phyloP scores from a whole-genome alignment of 1,284 basidiomycete genomes.

The Pholiota adiposa region DNA sequence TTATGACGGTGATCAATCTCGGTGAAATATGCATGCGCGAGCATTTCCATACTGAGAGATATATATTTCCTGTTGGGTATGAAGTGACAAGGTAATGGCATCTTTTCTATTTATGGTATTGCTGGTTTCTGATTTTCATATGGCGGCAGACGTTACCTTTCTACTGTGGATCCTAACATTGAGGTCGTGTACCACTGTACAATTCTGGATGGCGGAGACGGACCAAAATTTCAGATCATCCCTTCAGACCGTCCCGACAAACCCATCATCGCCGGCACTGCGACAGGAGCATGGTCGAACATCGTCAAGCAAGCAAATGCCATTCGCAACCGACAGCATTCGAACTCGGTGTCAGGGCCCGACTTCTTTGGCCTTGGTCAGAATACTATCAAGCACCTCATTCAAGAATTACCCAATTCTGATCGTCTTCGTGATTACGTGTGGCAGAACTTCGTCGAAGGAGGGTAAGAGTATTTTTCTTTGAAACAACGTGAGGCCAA shows the following conservation, averaged over 20 bases:
- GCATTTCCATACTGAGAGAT: conserved; percentile 82
- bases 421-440: conserved; percentile 75
- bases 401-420: conserved; percentile 76
- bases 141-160: conserved; percentile 66
- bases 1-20: conserved; percentile 76
- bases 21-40: conserved; percentile 79
- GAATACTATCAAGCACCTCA: conserved; percentile 84
- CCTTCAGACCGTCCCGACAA: conserved; percentile 68
- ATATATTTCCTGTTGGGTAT: conserved; percentile 85
- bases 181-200: conserved; percentile 80
- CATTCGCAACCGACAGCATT: conserved; percentile 77
- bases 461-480: conserved; percentile 57
- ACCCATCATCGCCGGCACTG: conserved; percentile 78
- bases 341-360: conserved; percentile 82
- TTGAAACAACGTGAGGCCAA: not conserved
- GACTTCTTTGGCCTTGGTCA: conserved; percentile 85
- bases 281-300: conserved; percentile 81
- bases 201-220: conserved; percentile 82
- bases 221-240: conserved; percentile 80
- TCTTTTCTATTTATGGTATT: conserved; percentile 19
- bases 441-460: conserved; percentile 81
- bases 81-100: conserved; percentile 70
- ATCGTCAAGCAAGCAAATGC: conserved; percentile 80
- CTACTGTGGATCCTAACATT: conserved; percentile 63
- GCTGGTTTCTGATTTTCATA: conserved; percentile 14